phyloP scores from a whole-genome alignment of 2,329 filamentous ascomycete genomes.

The Mollisia scopiformis region DNA sequence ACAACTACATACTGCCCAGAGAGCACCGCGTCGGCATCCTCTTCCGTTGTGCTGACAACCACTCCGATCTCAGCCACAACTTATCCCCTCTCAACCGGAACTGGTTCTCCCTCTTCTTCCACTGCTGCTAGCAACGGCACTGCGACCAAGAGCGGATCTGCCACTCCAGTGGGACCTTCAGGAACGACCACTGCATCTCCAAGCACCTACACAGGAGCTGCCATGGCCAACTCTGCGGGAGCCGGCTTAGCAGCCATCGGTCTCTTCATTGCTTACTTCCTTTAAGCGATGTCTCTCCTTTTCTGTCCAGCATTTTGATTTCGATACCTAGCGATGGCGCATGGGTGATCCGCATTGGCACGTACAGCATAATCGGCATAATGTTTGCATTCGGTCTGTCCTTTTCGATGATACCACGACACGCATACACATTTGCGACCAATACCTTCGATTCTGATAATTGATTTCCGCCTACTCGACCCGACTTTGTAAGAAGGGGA shows the following conservation, averaged over 20 bases:
- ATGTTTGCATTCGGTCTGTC: not conserved
- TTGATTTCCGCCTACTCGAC: not conserved
- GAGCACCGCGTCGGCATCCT: not conserved
- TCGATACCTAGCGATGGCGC: not conserved
- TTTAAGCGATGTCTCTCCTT: conserved; percentile 6
- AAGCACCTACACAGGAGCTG: conserved; percentile 11
- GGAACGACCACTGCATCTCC: conserved; percentile 2
- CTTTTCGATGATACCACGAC: not conserved
- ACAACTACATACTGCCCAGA: conserved; percentile 21
- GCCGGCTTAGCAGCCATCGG: conserved; percentile 33
- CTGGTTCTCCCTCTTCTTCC: not conserved
- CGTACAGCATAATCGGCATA: too few species aligned
- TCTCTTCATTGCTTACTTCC: conserved; percentile 21
- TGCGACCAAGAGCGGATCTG: conserved; percentile 4
- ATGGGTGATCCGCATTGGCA: not conserved
- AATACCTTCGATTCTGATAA: conserved; percentile 1
- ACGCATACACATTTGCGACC: not conserved
- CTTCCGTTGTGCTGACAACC: conserved; percentile 9
- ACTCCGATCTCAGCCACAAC: conserved; percentile 13
- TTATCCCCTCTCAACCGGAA: not conserved
- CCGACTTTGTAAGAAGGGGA: not conserved
- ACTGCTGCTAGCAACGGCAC: not conserved
- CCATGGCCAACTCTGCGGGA: conserved; percentile 32
- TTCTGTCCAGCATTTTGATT: not conserved
- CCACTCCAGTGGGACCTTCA: conserved; percentile 16